Conservation (phyloP, 169 alveolate species). For the Toxoplasma gondii region DNA sequence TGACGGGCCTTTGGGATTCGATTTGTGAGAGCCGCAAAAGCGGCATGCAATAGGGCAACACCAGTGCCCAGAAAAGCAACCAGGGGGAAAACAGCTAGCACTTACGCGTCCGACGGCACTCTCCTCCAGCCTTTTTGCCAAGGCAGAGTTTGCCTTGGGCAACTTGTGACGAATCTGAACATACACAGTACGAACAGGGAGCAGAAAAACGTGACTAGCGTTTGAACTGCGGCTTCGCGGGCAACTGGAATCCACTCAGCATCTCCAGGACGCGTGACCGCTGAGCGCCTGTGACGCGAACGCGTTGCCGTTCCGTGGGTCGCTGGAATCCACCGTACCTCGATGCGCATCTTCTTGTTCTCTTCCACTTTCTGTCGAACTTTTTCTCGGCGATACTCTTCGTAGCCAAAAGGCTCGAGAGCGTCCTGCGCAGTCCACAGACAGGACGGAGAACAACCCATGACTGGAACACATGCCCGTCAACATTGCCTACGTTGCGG, state of each 20-base stretch:
- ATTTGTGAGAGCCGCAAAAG: too few relatives aligned
- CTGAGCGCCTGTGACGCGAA: neutral
- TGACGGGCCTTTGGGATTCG: too few relatives aligned
- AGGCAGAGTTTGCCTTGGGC: constrained; percentile 31
- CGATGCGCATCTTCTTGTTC: constrained; percentile 23
- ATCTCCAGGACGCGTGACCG: neutral
- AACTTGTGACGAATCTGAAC: constrained; percentile 4
- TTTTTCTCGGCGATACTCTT: constrained; percentile 33
- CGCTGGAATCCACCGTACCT: neutral
- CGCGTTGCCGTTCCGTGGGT: neutral
- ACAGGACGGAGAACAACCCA: neutral
- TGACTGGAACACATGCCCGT: neutral
- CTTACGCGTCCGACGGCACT: neutral
- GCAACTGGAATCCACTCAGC: too few relatives aligned
- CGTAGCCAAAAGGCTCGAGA: constrained; percentile 17
- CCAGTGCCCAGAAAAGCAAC: too few relatives aligned
- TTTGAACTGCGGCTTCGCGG: neutral
- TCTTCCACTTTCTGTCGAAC: constrained; percentile 14
- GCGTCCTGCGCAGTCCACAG: neutral
- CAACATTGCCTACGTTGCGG: too few relatives aligned
- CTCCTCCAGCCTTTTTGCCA: constrained; percentile 25
- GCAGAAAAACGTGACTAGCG: neutral
- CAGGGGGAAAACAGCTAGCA: neutral
- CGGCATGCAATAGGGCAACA: too few relatives aligned
- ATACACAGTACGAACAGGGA: neutral